Evolutionary conservation across 2,329 filamentous ascomycete genomes (phyloP).

Genomic region (Ophiocordyceps polyrhachis-furcata): DNA sequence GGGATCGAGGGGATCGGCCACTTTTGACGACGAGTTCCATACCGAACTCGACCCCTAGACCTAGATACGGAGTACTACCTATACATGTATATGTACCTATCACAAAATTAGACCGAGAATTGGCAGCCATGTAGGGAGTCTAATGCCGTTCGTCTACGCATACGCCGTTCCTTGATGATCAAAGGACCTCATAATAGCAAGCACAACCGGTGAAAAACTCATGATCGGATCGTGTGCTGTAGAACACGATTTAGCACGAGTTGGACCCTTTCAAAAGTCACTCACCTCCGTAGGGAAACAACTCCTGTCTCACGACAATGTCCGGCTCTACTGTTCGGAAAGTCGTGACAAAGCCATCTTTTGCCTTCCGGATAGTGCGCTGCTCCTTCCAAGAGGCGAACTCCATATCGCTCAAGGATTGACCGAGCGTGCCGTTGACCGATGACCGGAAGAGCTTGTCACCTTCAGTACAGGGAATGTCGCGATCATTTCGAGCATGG

Average conservation of each 20-base stretch:
- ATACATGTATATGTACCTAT: no score
- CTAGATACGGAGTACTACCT: no score
- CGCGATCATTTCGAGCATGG: slow-evolving; percentile 63
- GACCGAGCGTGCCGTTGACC: slow-evolving; percentile 27
- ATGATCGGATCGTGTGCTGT: slow-evolving; percentile 53
- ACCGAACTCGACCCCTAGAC: no score
- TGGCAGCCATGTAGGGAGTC: no score
- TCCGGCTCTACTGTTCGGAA: slow-evolving; percentile 22
- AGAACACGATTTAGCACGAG: not conserved
- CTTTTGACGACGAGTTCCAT: no score
- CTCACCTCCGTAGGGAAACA: slow-evolving; percentile 36
- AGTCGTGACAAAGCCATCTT: slow-evolving; percentile 28
- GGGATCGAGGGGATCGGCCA: no score
- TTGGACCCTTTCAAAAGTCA: slow-evolving; percentile 1
- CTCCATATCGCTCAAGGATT: slow-evolving; percentile 14
- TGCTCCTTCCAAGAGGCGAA: slow-evolving; percentile 27
- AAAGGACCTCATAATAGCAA: slow-evolving; percentile 50
- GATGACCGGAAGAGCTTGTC: slow-evolving; percentile 43
- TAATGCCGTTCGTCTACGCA: not conserved
- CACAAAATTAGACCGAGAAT: no score
- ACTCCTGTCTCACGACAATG: slow-evolving; percentile 32
- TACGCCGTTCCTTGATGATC: slow-evolving; percentile 18
- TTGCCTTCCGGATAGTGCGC: slow-evolving; percentile 22
- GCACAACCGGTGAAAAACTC: slow-evolving; percentile 41
- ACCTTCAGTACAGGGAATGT: slow-evolving; percentile 61